phyloP scores from a whole-genome alignment of 495 filamentous ascomycete genomes.

The Margaritispora aquatica region DNA sequence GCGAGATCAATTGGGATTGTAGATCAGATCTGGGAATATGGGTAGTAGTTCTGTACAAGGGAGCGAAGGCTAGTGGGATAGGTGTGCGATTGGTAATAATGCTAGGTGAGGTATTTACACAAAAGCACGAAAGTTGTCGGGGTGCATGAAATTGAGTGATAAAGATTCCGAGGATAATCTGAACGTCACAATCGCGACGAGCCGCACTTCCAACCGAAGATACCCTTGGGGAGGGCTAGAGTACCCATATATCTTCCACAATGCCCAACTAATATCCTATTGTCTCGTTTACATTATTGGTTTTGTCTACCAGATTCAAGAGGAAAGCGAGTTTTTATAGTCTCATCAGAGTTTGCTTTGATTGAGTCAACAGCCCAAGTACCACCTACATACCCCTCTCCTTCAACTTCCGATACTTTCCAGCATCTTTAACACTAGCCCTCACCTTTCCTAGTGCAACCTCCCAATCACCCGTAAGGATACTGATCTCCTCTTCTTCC shows the following conservation, averaged over 20 bases:
- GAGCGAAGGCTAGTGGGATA: too few species aligned
- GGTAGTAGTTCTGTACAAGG: too few species aligned
- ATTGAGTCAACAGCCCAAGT: neutral
- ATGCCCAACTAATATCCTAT: neutral
- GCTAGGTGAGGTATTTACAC: neutral
- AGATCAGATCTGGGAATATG: too few species aligned
- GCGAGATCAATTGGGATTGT: too few species aligned
- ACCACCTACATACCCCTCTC: conserved; percentile 26
- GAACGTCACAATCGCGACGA: neutral
- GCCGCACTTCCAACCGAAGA: neutral
- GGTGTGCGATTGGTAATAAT: neutral
- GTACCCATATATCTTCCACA: neutral
- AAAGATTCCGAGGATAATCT: neutral
- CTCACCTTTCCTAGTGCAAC: conserved; percentile 62
- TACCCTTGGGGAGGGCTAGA: neutral
- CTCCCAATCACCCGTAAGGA: conserved; percentile 71
- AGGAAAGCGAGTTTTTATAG: too few species aligned
- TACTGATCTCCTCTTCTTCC: conserved; percentile 33
- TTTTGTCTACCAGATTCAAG: too few species aligned
- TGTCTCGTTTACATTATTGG: neutral
- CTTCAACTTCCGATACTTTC: conserved; percentile 60
- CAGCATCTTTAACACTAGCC: conserved; percentile 73
- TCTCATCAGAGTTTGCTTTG: too few species aligned
- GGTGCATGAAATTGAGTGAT: neutral
- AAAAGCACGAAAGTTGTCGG: neutral